Base-by-base conservation (phyloP, 331 rosid species). In the Erythrophleum ivorense region DNA sequence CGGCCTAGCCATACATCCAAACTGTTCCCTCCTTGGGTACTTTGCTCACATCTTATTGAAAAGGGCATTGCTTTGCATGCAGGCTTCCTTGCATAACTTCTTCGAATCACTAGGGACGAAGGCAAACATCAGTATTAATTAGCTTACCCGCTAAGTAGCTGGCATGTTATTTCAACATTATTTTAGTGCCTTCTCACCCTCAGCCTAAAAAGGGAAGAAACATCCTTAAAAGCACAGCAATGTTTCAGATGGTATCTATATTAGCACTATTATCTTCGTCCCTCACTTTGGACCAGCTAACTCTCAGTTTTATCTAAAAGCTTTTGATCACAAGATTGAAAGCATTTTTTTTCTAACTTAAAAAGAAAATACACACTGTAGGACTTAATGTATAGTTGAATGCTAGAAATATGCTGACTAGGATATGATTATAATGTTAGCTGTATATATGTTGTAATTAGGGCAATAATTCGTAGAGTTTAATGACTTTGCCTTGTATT, bases 1-100 rank as follows among this genome's bases (percentile, higher is more conserved):
- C 99, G 87, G 69, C 99, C 97, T 4, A 93, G 88, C 99, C 97
- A 93, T 36, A 96, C 91, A 79, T 96, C 99, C 90, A 93, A 74
- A 83, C 89, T 71, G 62, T 65, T 88, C n/a, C 91, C 88, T 82
- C 91, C 88, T 82, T 87, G 82, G 18, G 91, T 74, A 57, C 86
- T 84, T 85, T 93, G 98, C 84, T 92, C 97, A 76, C 98, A 84
- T 82, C 92, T 90, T 81, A 93, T 77, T 5, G 97, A 84, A 75
- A 93, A 73, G 12, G 92, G 72, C 82, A 66, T 78, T 69, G 94
- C 88, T 78, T 81, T 92, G 76, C 79, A 19, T 3, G 81, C 76
- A 0, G 43, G 8, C 68, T 86, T 86, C 86, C 88, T 86, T 84
- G 49, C 91, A 85, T 53, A 71, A 67, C 83, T 88, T 80, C 59